Evolutionary conservation across 23 red algal genomes (phyloP), one percentile per base, ranked within the genome.

Genomic region (Gracilaria gracilis): DNA sequence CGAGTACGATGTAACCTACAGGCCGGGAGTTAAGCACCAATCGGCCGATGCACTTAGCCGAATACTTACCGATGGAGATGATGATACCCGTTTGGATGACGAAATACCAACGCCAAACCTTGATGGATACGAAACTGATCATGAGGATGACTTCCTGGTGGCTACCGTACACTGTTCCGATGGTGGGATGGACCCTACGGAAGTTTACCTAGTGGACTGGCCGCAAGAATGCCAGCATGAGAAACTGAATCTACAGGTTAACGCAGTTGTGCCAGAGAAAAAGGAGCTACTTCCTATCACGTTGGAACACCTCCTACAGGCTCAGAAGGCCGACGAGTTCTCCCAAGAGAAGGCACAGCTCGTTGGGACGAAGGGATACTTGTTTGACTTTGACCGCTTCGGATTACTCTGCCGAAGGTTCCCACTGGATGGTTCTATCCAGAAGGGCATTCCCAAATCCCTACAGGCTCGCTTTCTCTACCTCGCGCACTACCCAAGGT

Each of bases 21-120:
- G 42, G 27, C 23, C 75, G 24, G 37, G 75, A 5, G 31, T 80
- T 40, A 80, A 80, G 24, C 75, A 80, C 75, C 75, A 54, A 53
- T 36, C 75, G 21, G 42, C 75, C 4, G 75, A 80, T 42, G 75
- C 75, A 19, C 51, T 80, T n/a, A n/a, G 15, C 4, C 37, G 51
- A 16, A 53, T 80, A 11, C 39, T 80, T 54, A 80, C 75, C 47
- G 5, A 80, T 58, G 7, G 39, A 44, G 9, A n/a, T n/a, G n/a
- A n/a, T n/a, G n/a, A n/a, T n/a, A n/a, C 73, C 24, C n/a, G 9
- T 49, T 40, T 78, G 73, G 73, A 78, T 40, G 42, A 80, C 35
- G 75, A 80, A 9, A 9, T 80, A 57, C 42, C 13, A 16, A 24
- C 31, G 12, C 49, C 28, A 29, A n/a, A n/a, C n/a, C n/a, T n/a